Evolutionary conservation across 2,329 filamentous ascomycete species (phyloP), one percentile per base, ranked within the genome.

Genomic region (Pyrenochaeta sp.): DNA sequence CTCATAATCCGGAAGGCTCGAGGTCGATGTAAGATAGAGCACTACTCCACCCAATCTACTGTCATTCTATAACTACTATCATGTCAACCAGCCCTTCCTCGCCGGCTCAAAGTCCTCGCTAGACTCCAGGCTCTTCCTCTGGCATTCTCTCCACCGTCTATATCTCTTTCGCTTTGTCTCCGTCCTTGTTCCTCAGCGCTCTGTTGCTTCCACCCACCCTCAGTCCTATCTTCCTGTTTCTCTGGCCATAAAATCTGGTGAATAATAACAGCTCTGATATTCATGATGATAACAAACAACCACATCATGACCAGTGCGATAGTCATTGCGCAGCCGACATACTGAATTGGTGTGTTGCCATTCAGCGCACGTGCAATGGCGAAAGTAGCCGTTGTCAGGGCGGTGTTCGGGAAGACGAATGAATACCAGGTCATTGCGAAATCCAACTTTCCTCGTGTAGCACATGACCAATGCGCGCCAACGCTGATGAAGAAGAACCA

Each of bases 391-490:
- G 88, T 90, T 32, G 83, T 84, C 54, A 92, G 76, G 0, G 89
- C 90, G 0, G 90, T 93, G 63, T 93, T 92, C 1, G 90, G 90
- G 66, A 93, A 93, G 4, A 93, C 83, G 73, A 93, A 94, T 3
- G 87, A 90, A 75, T 89, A 95, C 87, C 90, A 96, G 1, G 88
- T 91, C 90, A 95, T 93, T 15, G 90, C 88, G 67, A 93, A 95
- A 3, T 86, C 83, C 79, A 92, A 85, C 49, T 81, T 83, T 32
- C 83, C 82, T 10, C 83, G 78, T 0, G 81, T 78, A 17, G 87
- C 79, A 45, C 89, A 87, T 27, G 87, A 89, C 82, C 84, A 89
- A 54, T 94, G 84, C 1, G 90, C 90, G 2, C 90, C 88, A n/a
- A 90, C 83, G 1, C 87, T 89, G 10, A 95, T 87, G 51, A 94